Conservation (phyloP, 352 stramenopile species). For the Phytophthora hybrid region DNA sequence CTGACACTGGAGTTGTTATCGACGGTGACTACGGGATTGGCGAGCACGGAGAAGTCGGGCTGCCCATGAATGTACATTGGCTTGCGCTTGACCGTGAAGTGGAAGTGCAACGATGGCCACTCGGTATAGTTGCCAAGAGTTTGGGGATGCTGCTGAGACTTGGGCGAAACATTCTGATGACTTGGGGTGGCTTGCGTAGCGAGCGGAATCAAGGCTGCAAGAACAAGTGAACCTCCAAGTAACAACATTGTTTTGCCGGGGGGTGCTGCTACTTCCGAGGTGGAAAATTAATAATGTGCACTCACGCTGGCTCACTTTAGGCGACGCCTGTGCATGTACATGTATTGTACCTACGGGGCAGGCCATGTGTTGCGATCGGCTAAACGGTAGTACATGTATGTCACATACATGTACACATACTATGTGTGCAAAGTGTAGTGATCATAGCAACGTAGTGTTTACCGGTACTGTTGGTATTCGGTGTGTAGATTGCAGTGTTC, state of each 20-base stretch:
- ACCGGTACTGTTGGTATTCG: too few species aligned
- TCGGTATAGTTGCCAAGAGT: background rate
- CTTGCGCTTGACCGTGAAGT: constrained; percentile 3
- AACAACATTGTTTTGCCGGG: background rate
- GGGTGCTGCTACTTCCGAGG: background rate
- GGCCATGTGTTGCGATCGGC: background rate
- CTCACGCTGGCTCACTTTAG: background rate
- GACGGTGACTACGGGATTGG: constrained; percentile 26
- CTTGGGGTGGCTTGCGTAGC: background rate
- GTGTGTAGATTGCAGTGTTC: too few species aligned
- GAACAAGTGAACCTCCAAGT: background rate
- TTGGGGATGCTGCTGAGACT: background rate
- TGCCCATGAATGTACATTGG: background rate
- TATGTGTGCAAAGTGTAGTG: too few species aligned
- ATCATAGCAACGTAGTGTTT: too few species aligned
- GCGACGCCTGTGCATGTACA: too few species aligned
- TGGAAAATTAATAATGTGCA: background rate
- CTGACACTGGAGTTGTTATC: background rate
- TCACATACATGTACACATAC: too few species aligned
- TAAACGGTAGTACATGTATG: background rate
- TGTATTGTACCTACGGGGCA: too few species aligned
- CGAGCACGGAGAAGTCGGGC: constrained; percentile 4
- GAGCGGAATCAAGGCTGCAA: background rate
- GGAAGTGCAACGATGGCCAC: background rate
- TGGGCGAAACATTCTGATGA: background rate